These are phyloP conservation scores for Calamus simplicifolius DNA, from an alignment of 176 grass and related monocot species.

Conservation along the genomic window DNA sequence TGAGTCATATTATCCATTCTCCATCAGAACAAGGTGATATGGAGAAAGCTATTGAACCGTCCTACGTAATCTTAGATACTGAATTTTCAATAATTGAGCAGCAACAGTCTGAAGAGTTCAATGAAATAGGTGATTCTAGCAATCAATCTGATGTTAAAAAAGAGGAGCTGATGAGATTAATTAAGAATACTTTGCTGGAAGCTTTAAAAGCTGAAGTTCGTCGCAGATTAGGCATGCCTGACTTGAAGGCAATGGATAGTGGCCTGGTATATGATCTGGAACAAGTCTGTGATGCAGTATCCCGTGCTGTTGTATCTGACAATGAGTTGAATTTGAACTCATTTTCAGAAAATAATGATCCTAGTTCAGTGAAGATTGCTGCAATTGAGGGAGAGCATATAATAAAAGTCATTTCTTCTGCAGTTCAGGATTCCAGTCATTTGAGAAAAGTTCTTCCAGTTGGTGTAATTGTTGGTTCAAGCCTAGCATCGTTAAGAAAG, in stretches of 20 bases:
- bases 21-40: conserved; percentile 13
- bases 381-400: conserved; percentile 36
- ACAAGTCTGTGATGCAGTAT: conserved; percentile 43
- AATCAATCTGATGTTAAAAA: conserved; percentile 33
- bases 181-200: conserved; percentile 50
- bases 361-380: conserved; percentile 43
- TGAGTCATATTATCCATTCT: conserved; percentile 17
- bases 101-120: conserved; percentile 22
- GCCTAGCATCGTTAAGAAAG: conserved; percentile 76
- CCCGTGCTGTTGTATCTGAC: conserved; percentile 39
- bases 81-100: conserved; percentile 8
- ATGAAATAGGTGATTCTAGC: conserved; percentile 15
- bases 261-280: conserved; percentile 53
- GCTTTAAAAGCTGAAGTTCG: conserved; percentile 72
- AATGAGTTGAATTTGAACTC: conserved; percentile 44
- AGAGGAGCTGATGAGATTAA: conserved; percentile 34
- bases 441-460: conserved; percentile 74
- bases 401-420: conserved; percentile 57
- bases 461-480: conserved; percentile 70
- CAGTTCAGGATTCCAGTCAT: conserved; percentile 44
- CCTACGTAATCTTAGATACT: conserved; percentile 37
- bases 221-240: conserved; percentile 56
- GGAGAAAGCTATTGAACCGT: conserved; percentile 37
- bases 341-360: conserved; percentile 31
- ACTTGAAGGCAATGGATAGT: conserved; percentile 35